Evolutionary conservation across 805 yeast species (phyloP), one percentile per base, ranked within the genome.

Genomic region (Barnettozyma populi): DNA sequence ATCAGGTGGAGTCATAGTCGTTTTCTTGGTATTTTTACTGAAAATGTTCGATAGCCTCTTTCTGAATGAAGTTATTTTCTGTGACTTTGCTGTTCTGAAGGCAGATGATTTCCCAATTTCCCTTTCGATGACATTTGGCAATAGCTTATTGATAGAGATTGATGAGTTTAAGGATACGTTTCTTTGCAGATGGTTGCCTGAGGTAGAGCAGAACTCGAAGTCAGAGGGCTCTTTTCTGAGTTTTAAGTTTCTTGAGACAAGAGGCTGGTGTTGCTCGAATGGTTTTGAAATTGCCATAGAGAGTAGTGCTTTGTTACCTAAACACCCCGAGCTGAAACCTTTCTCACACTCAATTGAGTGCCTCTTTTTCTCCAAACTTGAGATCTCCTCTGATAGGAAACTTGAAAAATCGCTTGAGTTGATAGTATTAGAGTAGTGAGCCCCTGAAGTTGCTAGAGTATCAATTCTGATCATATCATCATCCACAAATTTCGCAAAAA

Each of bases 401-500:
- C 56, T 56, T 5, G 73, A 60, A 16, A 78, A 62, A 14, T 69
- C 67, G 2, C 55, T 45, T 20, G 63, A 52, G 13, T 57, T 50
- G 10, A 74, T 64, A 7, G 57, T 55, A 31, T 57, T 57, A 4
- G 57, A 45, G 16, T 60, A 51, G 10, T 42, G 51, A 7, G 54
- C 54, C 7, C 57, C 60, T n/a, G 57, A 48, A 8, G 49, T 47
- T 1, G 68, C 57, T 3, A 62, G 18, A 1, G 69, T 51, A 7
- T 37, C 64, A 36, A 65, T 55, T 2, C 34, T 39, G 9, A 56
- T 47, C 49, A 51, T 46, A 18, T 57, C 59, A 7, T 68, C 72
- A 21, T 68, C 70, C 8, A 64, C 51, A 39, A 74, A 69, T 29
- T 67, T 65, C 0, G 79, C 76, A 36, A 74, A 71, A n/a, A 82